phyloP scores from a whole-genome alignment of 495 filamentous ascomycete species.

The Aspergillus cristatus region DNA sequence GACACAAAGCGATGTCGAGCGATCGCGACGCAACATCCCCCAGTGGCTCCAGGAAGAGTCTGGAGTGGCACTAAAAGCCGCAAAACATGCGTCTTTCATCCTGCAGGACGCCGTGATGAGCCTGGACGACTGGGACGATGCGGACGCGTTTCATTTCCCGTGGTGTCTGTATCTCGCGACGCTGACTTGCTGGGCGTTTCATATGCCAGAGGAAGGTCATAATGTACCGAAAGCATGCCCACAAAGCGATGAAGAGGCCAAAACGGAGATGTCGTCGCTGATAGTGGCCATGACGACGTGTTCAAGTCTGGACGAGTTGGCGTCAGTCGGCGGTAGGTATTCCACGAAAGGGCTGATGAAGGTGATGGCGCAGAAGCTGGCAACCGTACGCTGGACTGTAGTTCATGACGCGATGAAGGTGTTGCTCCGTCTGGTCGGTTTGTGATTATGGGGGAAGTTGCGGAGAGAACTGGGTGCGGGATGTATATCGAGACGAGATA shows the following conservation, averaged over 20 bases:
- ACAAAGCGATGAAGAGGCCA: background rate
- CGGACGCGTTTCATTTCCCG: conserved; percentile 44
- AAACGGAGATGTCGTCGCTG: conserved; percentile 21
- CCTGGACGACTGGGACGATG: conserved; percentile 40
- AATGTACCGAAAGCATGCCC: background rate
- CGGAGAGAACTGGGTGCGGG: too few relatives aligned
- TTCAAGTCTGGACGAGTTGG: conserved; percentile 16
- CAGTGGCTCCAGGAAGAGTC: conserved; percentile 26
- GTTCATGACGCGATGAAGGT: conserved; percentile 50
- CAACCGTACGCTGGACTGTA: conserved; percentile 47
- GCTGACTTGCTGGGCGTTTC: conserved; percentile 43
- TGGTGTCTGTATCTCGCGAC: conserved; percentile 51
- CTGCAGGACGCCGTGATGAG: conserved; percentile 37
- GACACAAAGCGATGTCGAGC: conserved; percentile 31
- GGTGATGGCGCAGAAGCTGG: conserved; percentile 42
- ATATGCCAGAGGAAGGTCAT: conserved; percentile 17
- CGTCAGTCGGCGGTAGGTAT: conserved; percentile 20
- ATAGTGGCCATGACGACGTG: conserved; percentile 31
- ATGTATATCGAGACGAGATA: too few relatives aligned
- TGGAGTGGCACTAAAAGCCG: conserved; percentile 24
- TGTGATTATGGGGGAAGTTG: too few relatives aligned
- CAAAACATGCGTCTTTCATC: conserved; percentile 36
- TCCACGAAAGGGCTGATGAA: conserved; percentile 27
- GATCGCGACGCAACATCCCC: conserved; percentile 33
- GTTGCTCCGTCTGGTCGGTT: conserved; percentile 7